A percentile compares a stretch with the other conserved stretches of the same genome.
Conservation (phyloP, 2,329 filamentous ascomycete species). For the Aspergillus neoniger region DNA sequence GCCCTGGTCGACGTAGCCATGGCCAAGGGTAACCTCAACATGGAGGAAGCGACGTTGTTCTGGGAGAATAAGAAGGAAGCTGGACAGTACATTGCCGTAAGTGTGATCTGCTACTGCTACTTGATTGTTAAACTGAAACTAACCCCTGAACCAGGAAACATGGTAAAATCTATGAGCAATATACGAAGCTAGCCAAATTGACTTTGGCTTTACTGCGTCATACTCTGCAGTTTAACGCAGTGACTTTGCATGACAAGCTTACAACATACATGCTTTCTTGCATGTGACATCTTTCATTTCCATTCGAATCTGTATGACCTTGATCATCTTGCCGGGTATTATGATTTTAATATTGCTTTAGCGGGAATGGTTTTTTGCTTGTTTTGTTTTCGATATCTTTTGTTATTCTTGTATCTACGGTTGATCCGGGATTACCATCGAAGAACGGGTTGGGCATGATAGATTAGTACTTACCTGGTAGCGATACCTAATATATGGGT, state of each 20-base stretch:
- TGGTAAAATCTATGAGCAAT: conserved; percentile 28
- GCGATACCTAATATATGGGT: conserved; percentile 15
- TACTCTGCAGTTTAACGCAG: background rate
- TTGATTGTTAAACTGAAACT: background rate
- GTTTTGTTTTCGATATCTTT: background rate
- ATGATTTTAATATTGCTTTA: conserved; percentile 20
- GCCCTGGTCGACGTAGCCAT: conserved; percentile 89
- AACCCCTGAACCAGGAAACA: conserved; percentile 33
- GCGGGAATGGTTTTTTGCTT: conserved; percentile 22
- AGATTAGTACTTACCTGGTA: conserved; percentile 12
- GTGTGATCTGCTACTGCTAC: conserved; percentile 18
- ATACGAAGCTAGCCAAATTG: conserved; percentile 4
- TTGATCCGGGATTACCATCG: conserved; percentile 10
- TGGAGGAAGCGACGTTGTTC: conserved; percentile 79
- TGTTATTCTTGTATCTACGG: conserved; percentile 1
- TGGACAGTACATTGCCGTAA: conserved; percentile 88
- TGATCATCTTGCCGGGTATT: background rate
- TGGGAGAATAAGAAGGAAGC: conserved; percentile 90
- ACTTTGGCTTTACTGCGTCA: conserved; percentile 1
- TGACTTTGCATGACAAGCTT: background rate
- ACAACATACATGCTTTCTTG: background rate
- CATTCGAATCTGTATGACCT: background rate
- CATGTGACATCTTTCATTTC: conserved; percentile 5
- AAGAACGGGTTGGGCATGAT: conserved; percentile 4
- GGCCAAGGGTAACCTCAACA: conserved; percentile 83